phyloP scores from a whole-genome alignment of 2,329 filamentous ascomycete genomes.

The Epichloe sylvatica region DNA sequence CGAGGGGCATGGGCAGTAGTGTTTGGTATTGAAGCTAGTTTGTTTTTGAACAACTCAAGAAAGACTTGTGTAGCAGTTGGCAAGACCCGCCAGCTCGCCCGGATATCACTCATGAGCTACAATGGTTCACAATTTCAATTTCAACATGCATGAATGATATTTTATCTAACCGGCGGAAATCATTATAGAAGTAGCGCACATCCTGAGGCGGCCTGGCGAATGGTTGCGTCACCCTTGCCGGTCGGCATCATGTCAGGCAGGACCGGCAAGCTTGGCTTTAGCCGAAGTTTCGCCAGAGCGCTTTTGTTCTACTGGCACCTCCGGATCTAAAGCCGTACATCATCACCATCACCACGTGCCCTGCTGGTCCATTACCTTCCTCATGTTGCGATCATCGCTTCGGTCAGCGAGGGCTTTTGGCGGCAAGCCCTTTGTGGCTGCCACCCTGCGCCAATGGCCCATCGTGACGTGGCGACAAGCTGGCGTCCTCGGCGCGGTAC shows the following conservation, averaged over 20 bases:
- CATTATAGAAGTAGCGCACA: background rate
- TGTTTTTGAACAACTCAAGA: background rate
- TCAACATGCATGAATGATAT: no score
- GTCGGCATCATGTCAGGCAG: constrained; percentile 5
- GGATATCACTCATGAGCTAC: no score
- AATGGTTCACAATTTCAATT: no score
- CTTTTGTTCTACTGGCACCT: constrained; percentile 24
- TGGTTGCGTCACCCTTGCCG: constrained; percentile 24
- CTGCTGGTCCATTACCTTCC: constrained; percentile 34
- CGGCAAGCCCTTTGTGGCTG: constrained; percentile 38
- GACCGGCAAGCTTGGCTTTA: constrained; percentile 15
- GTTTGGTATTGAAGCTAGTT: background rate
- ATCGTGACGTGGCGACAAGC: constrained; percentile 22
- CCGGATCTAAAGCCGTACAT: constrained; percentile 6
- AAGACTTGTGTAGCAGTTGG: background rate
- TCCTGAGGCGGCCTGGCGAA: background rate
- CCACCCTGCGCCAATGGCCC: constrained; percentile 46
- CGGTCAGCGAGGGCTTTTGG: constrained; percentile 48
- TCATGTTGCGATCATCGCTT: constrained; percentile 58
- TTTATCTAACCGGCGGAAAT: no score
- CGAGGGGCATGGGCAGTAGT: background rate
- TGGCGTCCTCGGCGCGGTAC: constrained; percentile 18
- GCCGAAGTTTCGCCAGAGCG: constrained; percentile 32
- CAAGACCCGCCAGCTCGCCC: no score
- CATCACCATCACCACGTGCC: constrained; percentile 20